A percentile compares a stretch with the other conserved stretches of the same genome.
Evolutionary conservation across 495 filamentous ascomycete genomes (phyloP).

Genomic region (Cudoniella acicularis): DNA sequence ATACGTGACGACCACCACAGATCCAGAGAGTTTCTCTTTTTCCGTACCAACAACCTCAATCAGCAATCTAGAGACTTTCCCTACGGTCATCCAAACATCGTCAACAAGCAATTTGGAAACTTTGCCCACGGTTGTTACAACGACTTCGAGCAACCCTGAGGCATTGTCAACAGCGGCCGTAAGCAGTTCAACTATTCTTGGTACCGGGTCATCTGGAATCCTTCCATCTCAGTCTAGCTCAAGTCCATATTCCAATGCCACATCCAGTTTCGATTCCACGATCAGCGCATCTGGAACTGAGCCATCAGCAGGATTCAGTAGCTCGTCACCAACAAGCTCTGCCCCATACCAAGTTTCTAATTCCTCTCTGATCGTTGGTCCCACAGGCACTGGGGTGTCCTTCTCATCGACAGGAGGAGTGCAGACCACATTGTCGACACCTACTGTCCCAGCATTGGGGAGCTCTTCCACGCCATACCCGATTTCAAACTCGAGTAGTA

Average conservation of each 20-base stretch:
- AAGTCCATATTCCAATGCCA: constrained; percentile 6
- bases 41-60: too few species aligned
- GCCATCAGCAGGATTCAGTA: neutral
- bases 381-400: too few species aligned
- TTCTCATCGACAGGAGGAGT: too few species aligned
- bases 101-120: neutral
- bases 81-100: neutral
- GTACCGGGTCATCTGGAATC: neutral
- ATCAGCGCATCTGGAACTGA: neutral
- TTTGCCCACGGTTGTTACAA: neutral
- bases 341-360: neutral
- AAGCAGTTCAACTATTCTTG: neutral
- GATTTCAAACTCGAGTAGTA: too few species aligned
- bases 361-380: neutral
- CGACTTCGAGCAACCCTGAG: neutral
- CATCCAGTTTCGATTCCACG: neutral
- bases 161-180: neutral
- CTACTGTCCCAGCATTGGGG: too few species aligned
- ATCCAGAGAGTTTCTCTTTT: too few species aligned
- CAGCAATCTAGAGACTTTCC: neutral
- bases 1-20: too few species aligned
- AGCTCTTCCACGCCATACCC: too few species aligned
- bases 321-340: neutral
- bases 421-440: too few species aligned
- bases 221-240: neutral